These are phyloP conservation scores for Berberis vulgaris DNA, from an alignment of 164 flowering plant genomes.

Conservation along the genomic window DNA sequence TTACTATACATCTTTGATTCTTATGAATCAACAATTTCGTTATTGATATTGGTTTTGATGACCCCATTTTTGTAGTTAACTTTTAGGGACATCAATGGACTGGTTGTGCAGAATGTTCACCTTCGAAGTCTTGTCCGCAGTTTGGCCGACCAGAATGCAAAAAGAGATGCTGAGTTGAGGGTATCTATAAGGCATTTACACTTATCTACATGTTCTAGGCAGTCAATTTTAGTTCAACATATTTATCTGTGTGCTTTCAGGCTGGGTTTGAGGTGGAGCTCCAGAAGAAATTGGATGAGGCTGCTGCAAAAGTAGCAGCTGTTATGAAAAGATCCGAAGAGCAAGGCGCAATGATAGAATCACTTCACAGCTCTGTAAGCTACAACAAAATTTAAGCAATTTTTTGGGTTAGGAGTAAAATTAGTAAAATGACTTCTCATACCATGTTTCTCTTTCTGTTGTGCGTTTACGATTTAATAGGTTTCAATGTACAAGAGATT, in stretches of 20 bases:
- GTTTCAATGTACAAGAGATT: slow-evolving; percentile 92
- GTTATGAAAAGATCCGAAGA: slow-evolving; percentile 76
- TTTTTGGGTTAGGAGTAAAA: background rate
- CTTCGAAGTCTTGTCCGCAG: slow-evolving; percentile 75
- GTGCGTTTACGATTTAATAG: slow-evolving; percentile 20
- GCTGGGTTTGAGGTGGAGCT: slow-evolving; percentile 65
- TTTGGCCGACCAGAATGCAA: slow-evolving; percentile 62
- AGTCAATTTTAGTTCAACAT: background rate
- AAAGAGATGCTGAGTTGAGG: slow-evolving; percentile 51
- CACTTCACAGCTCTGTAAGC: slow-evolving; percentile 78
- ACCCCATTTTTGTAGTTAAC: slow-evolving; percentile 41
- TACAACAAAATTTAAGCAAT: background rate
- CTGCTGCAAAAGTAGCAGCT: slow-evolving; percentile 67
- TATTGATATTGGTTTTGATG: background rate
- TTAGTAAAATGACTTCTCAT: background rate
- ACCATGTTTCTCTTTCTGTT: background rate
- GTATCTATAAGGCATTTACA: slow-evolving; percentile 16
- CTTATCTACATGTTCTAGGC: background rate
- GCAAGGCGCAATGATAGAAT: slow-evolving; percentile 84
- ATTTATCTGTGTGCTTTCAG: slow-evolving; percentile 22
- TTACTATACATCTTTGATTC: background rate
- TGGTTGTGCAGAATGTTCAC: slow-evolving; percentile 94
- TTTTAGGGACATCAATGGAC: slow-evolving; percentile 76
- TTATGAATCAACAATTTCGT: background rate
- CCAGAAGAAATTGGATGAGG: slow-evolving; percentile 52